Conservation (phyloP, 805 yeast species). For the Sungouiella blattae region DNA sequence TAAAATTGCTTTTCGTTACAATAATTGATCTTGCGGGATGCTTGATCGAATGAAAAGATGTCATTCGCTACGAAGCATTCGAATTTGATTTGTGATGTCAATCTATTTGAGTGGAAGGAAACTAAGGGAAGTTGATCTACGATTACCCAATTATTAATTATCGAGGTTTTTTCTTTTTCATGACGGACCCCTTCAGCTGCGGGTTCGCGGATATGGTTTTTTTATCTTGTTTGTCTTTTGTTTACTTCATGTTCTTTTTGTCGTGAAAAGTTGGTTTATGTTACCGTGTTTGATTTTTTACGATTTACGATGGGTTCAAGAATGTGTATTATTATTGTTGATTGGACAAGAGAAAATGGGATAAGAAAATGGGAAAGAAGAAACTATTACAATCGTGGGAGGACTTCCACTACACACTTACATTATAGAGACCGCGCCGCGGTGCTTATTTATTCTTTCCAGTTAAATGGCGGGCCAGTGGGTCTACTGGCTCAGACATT, state of each 20-base stretch:
- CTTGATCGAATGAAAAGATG: conserved; percentile 11
- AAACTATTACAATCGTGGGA: conserved; percentile 13
- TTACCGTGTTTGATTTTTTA: too few species aligned
- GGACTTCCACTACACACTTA: conserved; percentile 13
- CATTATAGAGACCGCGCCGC: conserved; percentile 12
- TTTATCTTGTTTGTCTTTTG: conserved; percentile 15
- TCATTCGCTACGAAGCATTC: conserved; percentile 1
- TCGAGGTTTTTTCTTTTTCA: neutral
- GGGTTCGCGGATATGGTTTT: conserved; percentile 1
- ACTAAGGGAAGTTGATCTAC: neutral
- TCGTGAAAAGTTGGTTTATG: too few species aligned
- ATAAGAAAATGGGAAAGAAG: conserved; percentile 11
- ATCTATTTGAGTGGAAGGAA: conserved; percentile 4
- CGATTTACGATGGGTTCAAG: too few species aligned
- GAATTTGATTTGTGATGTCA: conserved; percentile 11
- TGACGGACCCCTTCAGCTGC: neutral
- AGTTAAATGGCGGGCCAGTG: conserved; percentile 5
- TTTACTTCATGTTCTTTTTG: conserved; percentile 11
- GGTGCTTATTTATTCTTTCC: conserved; percentile 11
- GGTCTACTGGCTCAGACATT: conserved; percentile 47
- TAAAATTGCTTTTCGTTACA: conserved; percentile 14
- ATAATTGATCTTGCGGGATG: conserved; percentile 8
- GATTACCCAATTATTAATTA: neutral
- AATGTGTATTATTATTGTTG: conserved; percentile 9
- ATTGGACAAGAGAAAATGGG: conserved; percentile 11